Evolutionary conservation across 2,329 filamentous ascomycete genomes (phyloP), one percentile per base, ranked within the genome.

Genomic region (Neonectria sp.): DNA sequence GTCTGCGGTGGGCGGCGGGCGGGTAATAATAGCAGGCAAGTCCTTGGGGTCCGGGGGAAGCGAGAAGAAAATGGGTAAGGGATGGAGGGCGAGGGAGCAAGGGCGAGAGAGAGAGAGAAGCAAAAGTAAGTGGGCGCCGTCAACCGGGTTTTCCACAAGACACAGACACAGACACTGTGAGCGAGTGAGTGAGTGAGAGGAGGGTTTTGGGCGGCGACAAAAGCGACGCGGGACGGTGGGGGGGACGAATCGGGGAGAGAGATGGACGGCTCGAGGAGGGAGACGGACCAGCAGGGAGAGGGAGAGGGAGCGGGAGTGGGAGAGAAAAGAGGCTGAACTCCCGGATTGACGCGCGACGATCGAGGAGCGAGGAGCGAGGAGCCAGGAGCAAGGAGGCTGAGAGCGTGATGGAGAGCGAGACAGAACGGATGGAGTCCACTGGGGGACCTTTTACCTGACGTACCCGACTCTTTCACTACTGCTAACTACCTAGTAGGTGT

Each of bases 111-210:
- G 24, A 55, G 46, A 33, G 43, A 51, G 40, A 43, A 55, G 55
- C 25, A 24, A 40, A 59, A 60, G 61, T 64, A 59, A 64, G 62
- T 64, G 62, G 62, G 55, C 62, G 61, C 37, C 46, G 62, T 64
- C 62, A 51, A 60, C 62, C 55, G 57, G 62, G 62, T 64, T 55
- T 64, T 64, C 55, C 61, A 63, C 52, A 40, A 45, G 25, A 15
- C 15, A 35, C 49, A 29, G 25, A 35, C 21, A 21, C 21, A 21
- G 21, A 21, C 21, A 21, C 21, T 21, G 21, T 21, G 21, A 21
- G 21, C 21, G 21, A 21, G 21, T 9, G 49, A 24, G 58, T 40
- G 48, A 43, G 56, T 29, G 58, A 33, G 58, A n/a, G 24, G 37
- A 29, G n/a, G 31, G 33, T 45, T 61, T 51, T 29, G 51, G 59